These are phyloP conservation scores for Cryptosporidium meleagridis DNA, from an alignment of 169 alveolate species.

Conservation along the genomic window DNA sequence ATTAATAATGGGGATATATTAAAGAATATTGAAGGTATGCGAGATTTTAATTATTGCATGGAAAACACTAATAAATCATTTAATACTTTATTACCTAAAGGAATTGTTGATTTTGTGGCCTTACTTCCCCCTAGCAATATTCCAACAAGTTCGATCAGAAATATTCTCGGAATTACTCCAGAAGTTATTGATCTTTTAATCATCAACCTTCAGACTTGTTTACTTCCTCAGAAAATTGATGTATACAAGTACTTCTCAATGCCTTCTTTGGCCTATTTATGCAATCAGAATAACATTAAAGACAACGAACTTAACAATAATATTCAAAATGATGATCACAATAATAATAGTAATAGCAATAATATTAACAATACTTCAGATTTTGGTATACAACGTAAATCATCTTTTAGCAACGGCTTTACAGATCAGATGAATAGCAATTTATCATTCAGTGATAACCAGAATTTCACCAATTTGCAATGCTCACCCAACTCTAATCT, in stretches of 20 bases:
- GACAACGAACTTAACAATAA: background rate
- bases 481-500: background rate
- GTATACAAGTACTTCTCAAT: slow-evolving; percentile 38
- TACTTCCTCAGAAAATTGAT: slow-evolving; percentile 50
- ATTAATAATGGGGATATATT: background rate
- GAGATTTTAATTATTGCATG: background rate
- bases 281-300: background rate
- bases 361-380: background rate
- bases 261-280: background rate
- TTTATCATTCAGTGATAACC: background rate
- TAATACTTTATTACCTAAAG: slow-evolving; percentile 54
- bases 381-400: background rate
- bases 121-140: slow-evolving; percentile 29
- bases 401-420: background rate
- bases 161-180: slow-evolving; percentile 20
- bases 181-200: slow-evolving; percentile 39
- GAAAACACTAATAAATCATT: slow-evolving; percentile 6
- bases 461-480: background rate
- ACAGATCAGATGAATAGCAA: background rate
- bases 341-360: background rate
- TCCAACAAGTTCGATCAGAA: slow-evolving; percentile 12
- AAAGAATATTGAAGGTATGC: slow-evolving; percentile 10
- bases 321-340: background rate
- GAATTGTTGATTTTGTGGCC: slow-evolving; percentile 54
- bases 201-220: slow-evolving; percentile 31